A percentile compares a stretch with the other conserved stretches of the same genome.
Evolutionary conservation across 352 stramenopile genomes (phyloP).

Genomic region (Stramenopiles sp.): DNA sequence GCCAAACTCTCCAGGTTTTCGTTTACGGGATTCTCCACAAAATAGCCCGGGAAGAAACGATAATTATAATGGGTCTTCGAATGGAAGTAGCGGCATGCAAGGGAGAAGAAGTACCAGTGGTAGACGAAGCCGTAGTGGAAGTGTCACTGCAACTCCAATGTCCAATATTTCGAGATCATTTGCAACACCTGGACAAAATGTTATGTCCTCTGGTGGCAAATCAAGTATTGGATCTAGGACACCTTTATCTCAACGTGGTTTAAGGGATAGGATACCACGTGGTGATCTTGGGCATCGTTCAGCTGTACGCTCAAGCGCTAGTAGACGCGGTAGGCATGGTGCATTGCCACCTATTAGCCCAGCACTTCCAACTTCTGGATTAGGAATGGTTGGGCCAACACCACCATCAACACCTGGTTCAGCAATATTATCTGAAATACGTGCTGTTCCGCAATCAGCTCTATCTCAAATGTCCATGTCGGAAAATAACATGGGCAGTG

Average conservation of each 20-base stretch:
- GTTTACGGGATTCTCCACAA: neutral
- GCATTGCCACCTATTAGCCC: neutral
- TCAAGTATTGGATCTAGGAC: neutral
- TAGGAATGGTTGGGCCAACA: neutral
- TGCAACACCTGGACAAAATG: neutral
- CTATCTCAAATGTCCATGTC: neutral
- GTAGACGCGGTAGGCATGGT: neutral
- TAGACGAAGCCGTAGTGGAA: neutral
- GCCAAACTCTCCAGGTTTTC: neutral
- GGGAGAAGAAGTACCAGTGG: neutral
- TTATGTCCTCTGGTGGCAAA: neutral
- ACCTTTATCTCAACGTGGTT: neutral
- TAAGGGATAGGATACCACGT: neutral
- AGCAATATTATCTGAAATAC: neutral
- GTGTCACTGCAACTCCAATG: neutral
- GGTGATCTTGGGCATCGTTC: neutral
- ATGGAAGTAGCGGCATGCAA: neutral
- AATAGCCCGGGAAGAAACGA: neutral
- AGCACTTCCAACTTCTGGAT: neutral
- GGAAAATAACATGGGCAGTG: neutral
- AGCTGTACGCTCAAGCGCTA: neutral
- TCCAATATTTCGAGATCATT: neutral
- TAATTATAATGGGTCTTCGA: neutral
- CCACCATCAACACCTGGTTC: neutral
- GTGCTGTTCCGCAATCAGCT: neutral